phyloP scores from a whole-genome alignment of 2,329 filamentous ascomycete species.

The Metarhizium sp. region DNA sequence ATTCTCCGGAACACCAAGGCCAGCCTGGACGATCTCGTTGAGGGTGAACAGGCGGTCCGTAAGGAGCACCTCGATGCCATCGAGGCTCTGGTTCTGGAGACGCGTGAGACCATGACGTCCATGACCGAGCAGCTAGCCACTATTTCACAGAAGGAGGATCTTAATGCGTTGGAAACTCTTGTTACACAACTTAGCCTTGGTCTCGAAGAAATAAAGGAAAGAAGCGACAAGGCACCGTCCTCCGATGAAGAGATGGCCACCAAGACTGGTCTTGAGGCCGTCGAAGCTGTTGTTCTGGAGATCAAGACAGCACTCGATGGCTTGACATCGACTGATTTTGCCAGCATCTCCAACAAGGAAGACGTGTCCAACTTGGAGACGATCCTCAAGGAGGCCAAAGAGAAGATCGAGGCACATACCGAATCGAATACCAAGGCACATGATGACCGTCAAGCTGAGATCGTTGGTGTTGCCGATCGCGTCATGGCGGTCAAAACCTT shows the following conservation, averaged over 20 bases:
- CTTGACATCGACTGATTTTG: constrained; percentile 61
- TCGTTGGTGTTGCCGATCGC: constrained; percentile 65
- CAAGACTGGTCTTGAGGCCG: constrained; percentile 73
- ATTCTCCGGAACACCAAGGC: constrained; percentile 84
- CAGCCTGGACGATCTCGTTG: constrained; percentile 70
- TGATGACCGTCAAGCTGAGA: constrained; percentile 77
- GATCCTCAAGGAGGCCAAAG: constrained; percentile 62
- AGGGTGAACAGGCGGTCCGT: constrained; percentile 60
- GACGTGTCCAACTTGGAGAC: constrained; percentile 58
- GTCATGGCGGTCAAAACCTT: constrained; percentile 71
- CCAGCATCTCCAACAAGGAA: constrained; percentile 63
- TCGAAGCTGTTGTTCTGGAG: constrained; percentile 75
- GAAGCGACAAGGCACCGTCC: constrained; percentile 42
- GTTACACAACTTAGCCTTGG: constrained; percentile 67
- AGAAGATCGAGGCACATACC: constrained; percentile 56
- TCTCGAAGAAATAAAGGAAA: constrained; percentile 64
- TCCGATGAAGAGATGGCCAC: constrained; percentile 54
- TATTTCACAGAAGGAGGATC: constrained; percentile 67
- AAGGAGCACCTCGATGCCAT: constrained; percentile 58
- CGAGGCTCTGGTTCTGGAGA: constrained; percentile 59
- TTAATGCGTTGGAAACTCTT: constrained; percentile 66
- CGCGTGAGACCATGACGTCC: constrained; percentile 61
- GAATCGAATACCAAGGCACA: constrained; percentile 69
- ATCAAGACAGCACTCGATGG: constrained; percentile 72
- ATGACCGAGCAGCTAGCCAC: constrained; percentile 60